These are phyloP conservation scores for Nematocida parisii DNA, from an alignment of 371 early-diverging fungal species.

Conservation along the genomic window DNA sequence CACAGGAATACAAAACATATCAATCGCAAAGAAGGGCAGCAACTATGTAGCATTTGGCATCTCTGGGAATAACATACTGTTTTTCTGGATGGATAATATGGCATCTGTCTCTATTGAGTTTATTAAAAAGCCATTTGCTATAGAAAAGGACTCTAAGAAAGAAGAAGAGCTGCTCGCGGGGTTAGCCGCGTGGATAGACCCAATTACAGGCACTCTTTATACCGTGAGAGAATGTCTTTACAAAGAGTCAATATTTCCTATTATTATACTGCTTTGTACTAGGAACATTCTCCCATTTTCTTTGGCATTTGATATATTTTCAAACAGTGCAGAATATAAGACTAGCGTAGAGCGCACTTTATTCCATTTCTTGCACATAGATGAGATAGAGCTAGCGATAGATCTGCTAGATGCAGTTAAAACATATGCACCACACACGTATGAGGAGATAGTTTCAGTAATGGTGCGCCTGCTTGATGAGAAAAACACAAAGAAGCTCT, in stretches of 20 bases:
- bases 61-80: not conserved
- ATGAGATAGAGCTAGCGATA: slow-evolving; percentile 26
- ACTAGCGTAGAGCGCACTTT: slow-evolving; percentile 27
- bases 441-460: slow-evolving; percentile 24
- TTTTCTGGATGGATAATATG: not conserved
- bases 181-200: slow-evolving; percentile 16
- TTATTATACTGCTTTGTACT: not conserved
- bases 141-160: slow-evolving; percentile 4
- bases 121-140: slow-evolving; percentile 17
- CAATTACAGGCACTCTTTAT: slow-evolving; percentile 12
- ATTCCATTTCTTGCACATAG: slow-evolving; percentile 28
- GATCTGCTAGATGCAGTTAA: slow-evolving; percentile 26
- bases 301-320: slow-evolving; percentile 12
- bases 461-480: slow-evolving; percentile 49
- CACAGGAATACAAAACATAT: not conserved
- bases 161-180: not conserved
- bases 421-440: not conserved
- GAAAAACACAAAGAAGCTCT: slow-evolving; percentile 22
- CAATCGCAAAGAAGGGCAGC: not conserved
- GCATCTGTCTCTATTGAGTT: not conserved
- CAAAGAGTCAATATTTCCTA: slow-evolving; percentile 29
- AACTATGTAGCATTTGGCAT: slow-evolving; percentile 7
- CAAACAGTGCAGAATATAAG: slow-evolving; percentile 5
- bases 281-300: not conserved
- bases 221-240: not conserved